Evolutionary conservation across 257 asterid species (phyloP), one percentile per base, ranked within the genome.

Genomic region (Solanum chmielewskii): DNA sequence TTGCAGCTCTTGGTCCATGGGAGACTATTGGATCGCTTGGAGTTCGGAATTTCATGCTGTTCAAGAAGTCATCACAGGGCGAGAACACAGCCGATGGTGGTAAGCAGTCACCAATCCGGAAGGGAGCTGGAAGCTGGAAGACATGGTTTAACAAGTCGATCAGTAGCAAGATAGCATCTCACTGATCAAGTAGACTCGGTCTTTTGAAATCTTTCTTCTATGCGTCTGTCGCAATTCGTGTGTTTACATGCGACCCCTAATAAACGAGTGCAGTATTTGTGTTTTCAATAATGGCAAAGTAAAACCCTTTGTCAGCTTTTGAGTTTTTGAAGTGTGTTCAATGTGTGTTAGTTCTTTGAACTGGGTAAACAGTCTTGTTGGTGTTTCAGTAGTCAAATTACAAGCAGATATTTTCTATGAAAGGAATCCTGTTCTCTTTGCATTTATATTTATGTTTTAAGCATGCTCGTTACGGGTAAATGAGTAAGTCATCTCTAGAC

Each of bases 1-100:
- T 82, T 91, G 80, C 90, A 96, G 99, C 96, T 87, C 90, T 95
- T 90, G 89, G 90, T 77, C 95, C 98, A 64, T 95, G 98, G 99
- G 98, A 94, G 86, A 90, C 96, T 5, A 97, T 97, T 44, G 99
- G 98, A 6, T 93, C 99, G 5, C 84, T 88, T 3, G 99, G 99
- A 33, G 91, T 93, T 6, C 94, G 99, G 9, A 97, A 93, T 33
- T 97, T 97, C 87, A 86, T 94, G 95, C 92, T 97, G 27, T 95
- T 95, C 95, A 97, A 94, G 98, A 95, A 93, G 90, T 18, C 80
- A 5, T 98, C 97, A 10, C 90, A 91, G 85, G 23, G 85, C 0
- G 94, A 90, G 86, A 89, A 88, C 9, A 21, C 93, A 3, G 33
- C 44, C 13, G 92, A 76, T 7, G 88, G 80, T 25, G 93, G 80